These are phyloP conservation scores for Beauveria scarabaeidicola DNA, from an alignment of 2,329 filamentous ascomycete species.

Conservation along the genomic window DNA sequence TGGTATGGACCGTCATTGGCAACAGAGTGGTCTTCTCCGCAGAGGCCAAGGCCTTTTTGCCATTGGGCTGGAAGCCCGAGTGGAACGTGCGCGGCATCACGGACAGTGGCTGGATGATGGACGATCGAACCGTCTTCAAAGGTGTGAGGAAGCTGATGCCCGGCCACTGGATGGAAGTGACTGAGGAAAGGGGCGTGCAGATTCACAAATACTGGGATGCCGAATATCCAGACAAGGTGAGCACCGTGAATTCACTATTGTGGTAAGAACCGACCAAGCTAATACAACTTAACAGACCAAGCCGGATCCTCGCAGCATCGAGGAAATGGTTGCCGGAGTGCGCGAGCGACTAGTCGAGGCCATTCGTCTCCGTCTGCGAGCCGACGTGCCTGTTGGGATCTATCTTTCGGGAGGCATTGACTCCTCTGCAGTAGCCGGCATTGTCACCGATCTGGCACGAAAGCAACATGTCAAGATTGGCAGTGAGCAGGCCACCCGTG, in stretches of 20 bases:
- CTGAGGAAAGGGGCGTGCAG: conserved; percentile 26
- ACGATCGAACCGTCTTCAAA: conserved; percentile 40
- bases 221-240: conserved; percentile 42
- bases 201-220: conserved; percentile 44
- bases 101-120: conserved; percentile 34
- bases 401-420: conserved; percentile 51
- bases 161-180: conserved; percentile 33
- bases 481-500: not conserved
- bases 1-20: conserved; percentile 39
- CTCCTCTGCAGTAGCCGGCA: conserved; percentile 47
- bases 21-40: conserved; percentile 38
- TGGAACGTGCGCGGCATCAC: conserved; percentile 42
- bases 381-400: conserved; percentile 50
- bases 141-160: conserved; percentile 36
- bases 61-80: conserved; percentile 41
- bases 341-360: conserved; percentile 42
- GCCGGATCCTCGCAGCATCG: conserved; percentile 32
- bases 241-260: not conserved
- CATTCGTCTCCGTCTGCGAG: conserved; percentile 42
- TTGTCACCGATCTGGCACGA: conserved; percentile 42
- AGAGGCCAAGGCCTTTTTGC: conserved; percentile 45
- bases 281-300: not conserved
- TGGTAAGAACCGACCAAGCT: not conserved
- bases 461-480: conserved; percentile 30
- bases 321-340: conserved; percentile 43